Base-by-base conservation (phyloP, 306 rosid species). In the Cicer pinnatifidum region DNA sequence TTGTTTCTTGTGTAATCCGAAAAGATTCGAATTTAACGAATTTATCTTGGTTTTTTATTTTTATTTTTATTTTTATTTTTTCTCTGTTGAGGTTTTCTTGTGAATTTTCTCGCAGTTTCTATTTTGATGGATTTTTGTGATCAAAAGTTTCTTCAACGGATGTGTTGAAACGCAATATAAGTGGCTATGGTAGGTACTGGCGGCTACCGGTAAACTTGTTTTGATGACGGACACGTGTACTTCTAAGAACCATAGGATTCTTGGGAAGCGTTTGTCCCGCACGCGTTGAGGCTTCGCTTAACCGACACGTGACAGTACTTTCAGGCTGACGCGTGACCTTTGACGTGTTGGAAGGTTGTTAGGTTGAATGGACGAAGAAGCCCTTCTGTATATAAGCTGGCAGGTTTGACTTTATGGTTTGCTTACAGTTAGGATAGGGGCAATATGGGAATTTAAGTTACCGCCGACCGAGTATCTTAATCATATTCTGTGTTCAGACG, bases 231-330 rank as follows among this genome's bases (percentile, higher is more conserved):
- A 69, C 91, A 84, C 90, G 92, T 85, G 93, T 67, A 33, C 9
- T 59, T 12, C 11, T n/a, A 0, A 10, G 1, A 6, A 5, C 78
- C 83, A 23, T 47, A 6, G 51, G 73, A 64, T 73, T 46, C 59
- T 1, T 9, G 46, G 40, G 16, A 39, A 6, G 77, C 64, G 54
- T 60, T 68, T 48, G 54, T 52, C 44, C 5, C 11, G 78, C 84
- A 66, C 81, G 75, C 72, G 73, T 17, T 47, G 20, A 37, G 69
- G 53, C 66, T 48, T 75, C 10, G 69, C 69, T 73, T 78, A 7
- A 73, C 80, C 33, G 87, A 84, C 91, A 75, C 91, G 88, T 83
- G 80, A 78, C 69, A 1, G 79, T 81, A 59, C 48, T 75, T 68
- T 15, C 41, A 5, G 68, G 76, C 80, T 68, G 88, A 84, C 86